These are phyloP conservation scores for Pyricularia pennisetigena DNA, from an alignment of 2,329 filamentous ascomycete genomes.

Conservation along the genomic window DNA sequence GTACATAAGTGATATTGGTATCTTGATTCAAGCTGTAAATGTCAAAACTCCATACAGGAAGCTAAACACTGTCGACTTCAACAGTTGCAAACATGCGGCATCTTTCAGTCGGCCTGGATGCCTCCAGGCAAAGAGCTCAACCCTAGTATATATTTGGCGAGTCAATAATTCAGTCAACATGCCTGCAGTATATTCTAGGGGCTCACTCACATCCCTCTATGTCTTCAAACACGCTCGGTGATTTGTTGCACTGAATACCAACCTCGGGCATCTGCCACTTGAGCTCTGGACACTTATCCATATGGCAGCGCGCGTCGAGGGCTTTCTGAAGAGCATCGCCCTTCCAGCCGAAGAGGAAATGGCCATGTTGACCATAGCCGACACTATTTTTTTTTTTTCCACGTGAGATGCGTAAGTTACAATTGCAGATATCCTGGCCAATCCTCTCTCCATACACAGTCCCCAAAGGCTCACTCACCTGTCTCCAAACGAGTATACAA, in stretches of 20 bases:
- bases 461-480: not conserved
- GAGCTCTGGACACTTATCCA: constrained; percentile 15
- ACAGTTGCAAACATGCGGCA: no score
- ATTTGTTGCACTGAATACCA: constrained; percentile 16
- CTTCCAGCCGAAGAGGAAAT: constrained; percentile 20
- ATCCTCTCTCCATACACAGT: not conserved
- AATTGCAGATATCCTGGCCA: not conserved
- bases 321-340: constrained; percentile 26
- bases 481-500: constrained; percentile 13
- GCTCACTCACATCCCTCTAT: constrained; percentile 19
- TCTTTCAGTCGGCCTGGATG: not conserved
- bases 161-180: not conserved
- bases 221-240: constrained; percentile 16
- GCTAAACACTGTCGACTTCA: no score
- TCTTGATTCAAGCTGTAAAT: no score
- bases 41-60: no score
- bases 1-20: no score
- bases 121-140: not conserved
- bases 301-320: constrained; percentile 25
- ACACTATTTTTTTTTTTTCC: constrained; percentile 7
- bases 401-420: not conserved
- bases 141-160: not conserved
- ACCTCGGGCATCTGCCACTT: constrained; percentile 17
- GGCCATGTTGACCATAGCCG: constrained; percentile 21
- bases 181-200: not conserved